A percentile compares a stretch with the other conserved stretches of the same genome.
phyloP scores from a whole-genome alignment of 768 basidiomycete genomes.

The Baorangia bicolor region DNA sequence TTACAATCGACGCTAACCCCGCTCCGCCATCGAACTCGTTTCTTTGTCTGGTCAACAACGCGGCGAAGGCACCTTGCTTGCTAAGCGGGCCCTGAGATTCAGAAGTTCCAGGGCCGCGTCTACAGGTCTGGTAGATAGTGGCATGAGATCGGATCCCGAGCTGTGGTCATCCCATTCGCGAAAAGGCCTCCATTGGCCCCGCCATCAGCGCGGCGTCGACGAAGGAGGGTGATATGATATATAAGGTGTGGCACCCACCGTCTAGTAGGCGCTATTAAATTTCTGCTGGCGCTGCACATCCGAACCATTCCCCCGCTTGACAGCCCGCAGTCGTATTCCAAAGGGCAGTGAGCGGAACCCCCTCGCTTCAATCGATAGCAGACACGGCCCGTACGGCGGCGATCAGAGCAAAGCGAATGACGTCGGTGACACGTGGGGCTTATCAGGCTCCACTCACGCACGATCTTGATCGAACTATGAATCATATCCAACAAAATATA shows the following conservation, averaged over 20 bases:
- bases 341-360: not conserved
- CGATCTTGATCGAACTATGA: not conserved
- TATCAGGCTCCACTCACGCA: not conserved
- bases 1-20: too few relatives aligned
- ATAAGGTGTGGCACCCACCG: too few relatives aligned
- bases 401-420: not conserved
- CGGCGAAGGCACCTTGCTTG: too few relatives aligned
- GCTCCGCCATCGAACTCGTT: too few relatives aligned
- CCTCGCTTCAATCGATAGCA: not conserved
- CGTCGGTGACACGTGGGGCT: not conserved
- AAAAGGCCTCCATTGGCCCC: not conserved
- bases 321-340: not conserved
- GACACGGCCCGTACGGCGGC: too few relatives aligned
- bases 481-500: too few relatives aligned
- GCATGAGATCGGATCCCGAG: too few relatives aligned
- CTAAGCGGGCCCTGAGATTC: too few relatives aligned
- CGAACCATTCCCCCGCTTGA: not conserved
- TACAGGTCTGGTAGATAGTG: too few relatives aligned
- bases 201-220: not conserved
- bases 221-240: not conserved
- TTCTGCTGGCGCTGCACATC: not conserved
- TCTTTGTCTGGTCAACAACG: too few relatives aligned
- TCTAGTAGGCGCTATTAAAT: too few relatives aligned
- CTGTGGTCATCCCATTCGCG: constrained; percentile 2
- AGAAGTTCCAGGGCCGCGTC: too few relatives aligned